Base-by-base conservation (phyloP, 768 basidiomycete genomes). In the Mycena maculata region DNA sequence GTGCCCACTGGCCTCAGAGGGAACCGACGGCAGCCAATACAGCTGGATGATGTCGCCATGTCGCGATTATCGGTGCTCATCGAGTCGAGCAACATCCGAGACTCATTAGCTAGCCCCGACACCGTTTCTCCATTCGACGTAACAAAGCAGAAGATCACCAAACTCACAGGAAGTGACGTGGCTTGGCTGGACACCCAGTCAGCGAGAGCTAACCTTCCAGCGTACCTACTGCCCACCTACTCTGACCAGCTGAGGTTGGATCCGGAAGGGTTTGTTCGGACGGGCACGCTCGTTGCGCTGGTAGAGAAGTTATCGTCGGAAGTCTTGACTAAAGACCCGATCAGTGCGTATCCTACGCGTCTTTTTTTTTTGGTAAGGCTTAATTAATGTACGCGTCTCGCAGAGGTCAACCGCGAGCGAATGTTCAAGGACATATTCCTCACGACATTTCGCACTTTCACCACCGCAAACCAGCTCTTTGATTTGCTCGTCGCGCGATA, bases 361-460 rank as follows among this genome's bases (percentile, higher is more conserved):
- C 48, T 49, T 22, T 44, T 25, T 16, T 2, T 44, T 42, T 52
- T n/a, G n/a, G n/a, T n/a, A n/a, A 22, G 20, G 22, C 16, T 12
- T n/a, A n/a, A 63, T 56, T 56, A 49, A 62, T 23, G 30, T 28
- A 28, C 48, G 42, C 45, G n/a, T n/a, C 49, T 52, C 71, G 38
- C 60, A 76, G 76, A 76, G 67, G 59, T 69, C 55, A 69, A 56
- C 62, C 77, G 31, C 72, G 77, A 70, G 75, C 83, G 52, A 7
- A 61, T 75, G 13, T 91, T 84, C 74, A 82, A 84, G 28, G 81
- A 84, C 33, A 84, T 87, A n/a, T 96, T 97, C 80, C 83, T 96
- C 48, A 89, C 88, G 78, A 96, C 94, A 18, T 94, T 93, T 80
- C 85, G 89, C 58, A 92, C 93, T 0, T 95, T 96, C 75, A 90